Evolutionary conservation across 2,329 filamentous ascomycete genomes (phyloP).

Genomic region (Clarireedia monteithiana): DNA sequence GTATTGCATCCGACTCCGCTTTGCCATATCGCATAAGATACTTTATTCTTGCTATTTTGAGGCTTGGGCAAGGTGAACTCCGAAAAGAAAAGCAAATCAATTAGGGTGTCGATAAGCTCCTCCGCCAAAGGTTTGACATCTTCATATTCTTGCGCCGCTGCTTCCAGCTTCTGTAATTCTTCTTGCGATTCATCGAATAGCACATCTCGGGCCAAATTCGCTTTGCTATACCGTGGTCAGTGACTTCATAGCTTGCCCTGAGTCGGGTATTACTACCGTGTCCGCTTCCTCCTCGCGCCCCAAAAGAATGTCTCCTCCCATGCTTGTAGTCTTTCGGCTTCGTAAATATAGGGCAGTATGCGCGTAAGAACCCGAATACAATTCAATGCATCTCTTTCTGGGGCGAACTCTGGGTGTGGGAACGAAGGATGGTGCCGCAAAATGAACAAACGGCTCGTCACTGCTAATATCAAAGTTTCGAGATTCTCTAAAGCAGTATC

Average conservation of each 20-base stretch:
- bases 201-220: constrained; percentile 62
- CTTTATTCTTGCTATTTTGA: constrained; percentile 64
- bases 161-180: constrained; percentile 40
- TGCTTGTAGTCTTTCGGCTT: constrained; percentile 68
- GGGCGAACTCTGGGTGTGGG: constrained; percentile 76
- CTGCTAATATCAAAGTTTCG: constrained; percentile 77
- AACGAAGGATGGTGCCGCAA: constrained; percentile 87
- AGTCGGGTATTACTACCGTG: constrained; percentile 27
- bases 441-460: constrained; percentile 74
- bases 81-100: constrained; percentile 86
- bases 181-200: constrained; percentile 71
- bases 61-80: constrained; percentile 78
- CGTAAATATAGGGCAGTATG: constrained; percentile 84
- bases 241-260: not conserved
- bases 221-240: constrained; percentile 38
- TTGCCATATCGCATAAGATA: constrained; percentile 94
- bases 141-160: constrained; percentile 59
- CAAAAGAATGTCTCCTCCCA: constrained; percentile 98
- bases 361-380: constrained; percentile 88
- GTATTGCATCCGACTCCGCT: constrained; percentile 95
- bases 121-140: constrained; percentile 83
- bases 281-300: constrained; percentile 65
- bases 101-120: constrained; percentile 81
- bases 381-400: constrained; percentile 82
- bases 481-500: constrained; percentile 81